Percentiles rank a stretch among this genome's conserved stretches.
Evolutionary conservation across 139 green algal genomes (phyloP).

Genomic region (Chlamydomonas sp.): DNA sequence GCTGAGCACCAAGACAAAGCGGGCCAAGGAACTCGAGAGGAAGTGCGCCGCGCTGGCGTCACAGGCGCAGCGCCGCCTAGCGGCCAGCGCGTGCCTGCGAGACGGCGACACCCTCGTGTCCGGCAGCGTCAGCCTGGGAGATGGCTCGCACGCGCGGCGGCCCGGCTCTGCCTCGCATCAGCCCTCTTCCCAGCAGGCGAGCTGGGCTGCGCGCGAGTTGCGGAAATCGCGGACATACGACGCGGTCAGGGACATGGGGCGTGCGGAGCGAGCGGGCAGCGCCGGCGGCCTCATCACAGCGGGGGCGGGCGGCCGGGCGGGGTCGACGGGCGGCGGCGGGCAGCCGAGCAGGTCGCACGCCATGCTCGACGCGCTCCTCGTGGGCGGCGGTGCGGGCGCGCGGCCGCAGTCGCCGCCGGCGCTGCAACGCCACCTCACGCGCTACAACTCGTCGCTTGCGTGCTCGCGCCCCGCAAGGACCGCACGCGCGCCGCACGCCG

Average conservation of each 20-base stretch:
- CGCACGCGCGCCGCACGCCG: neutral
- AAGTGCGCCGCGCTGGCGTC: slow-evolving; percentile 28
- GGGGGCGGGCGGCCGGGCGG: too few relatives aligned
- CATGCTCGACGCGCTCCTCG: slow-evolving; percentile 26
- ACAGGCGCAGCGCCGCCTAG: slow-evolving; percentile 21
- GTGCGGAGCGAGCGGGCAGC: neutral
- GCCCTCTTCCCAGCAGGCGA: slow-evolving; percentile 2
- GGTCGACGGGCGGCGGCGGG: neutral
- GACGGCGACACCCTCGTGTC: neutral
- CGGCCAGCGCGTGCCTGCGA: slow-evolving; percentile 17
- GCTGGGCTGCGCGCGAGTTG: slow-evolving; percentile 17
- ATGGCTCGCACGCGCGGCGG: neutral
- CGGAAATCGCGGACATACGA: slow-evolving; percentile 17
- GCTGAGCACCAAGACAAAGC: slow-evolving; percentile 18
- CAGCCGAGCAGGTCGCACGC: slow-evolving; percentile 9
- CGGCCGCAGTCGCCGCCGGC: neutral
- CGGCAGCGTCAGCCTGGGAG: neutral
- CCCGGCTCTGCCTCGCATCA: neutral
- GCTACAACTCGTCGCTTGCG: too few relatives aligned
- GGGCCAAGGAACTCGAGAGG: slow-evolving; percentile 21
- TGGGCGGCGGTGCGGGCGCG: neutral
- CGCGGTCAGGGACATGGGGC: neutral
- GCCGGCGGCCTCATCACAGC: neutral
- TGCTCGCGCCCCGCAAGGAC: too few relatives aligned
- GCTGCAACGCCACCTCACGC: too few relatives aligned